These are phyloP conservation scores for Fomitopsis serialis DNA, from an alignment of 768 basidiomycete genomes.

Conservation along the genomic window DNA sequence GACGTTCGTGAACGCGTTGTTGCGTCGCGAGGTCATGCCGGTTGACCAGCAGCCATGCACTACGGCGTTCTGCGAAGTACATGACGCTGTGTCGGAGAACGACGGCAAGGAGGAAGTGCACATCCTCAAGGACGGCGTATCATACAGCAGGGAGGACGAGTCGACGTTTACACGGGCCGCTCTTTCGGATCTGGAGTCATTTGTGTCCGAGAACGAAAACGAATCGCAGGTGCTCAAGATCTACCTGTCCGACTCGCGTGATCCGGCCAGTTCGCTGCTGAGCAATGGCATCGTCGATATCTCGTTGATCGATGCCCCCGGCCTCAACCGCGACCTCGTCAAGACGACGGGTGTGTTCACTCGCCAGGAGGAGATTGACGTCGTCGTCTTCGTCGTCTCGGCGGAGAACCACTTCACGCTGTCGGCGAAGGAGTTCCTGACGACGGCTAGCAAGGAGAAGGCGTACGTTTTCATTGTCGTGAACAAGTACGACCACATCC, in stretches of 20 bases:
- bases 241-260: conserved; percentile 79
- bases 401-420: conserved; percentile 99
- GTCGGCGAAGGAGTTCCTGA: conserved; percentile 91
- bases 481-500: conserved; percentile 95
- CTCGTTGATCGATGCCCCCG: conserved; percentile 96
- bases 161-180: conserved; percentile 69
- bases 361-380: conserved; percentile 96
- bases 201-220: conserved; percentile 71
- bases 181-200: conserved; percentile 68
- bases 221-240: conserved; percentile 77
- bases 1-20: conserved; percentile 93
- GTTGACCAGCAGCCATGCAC: conserved; percentile 98
- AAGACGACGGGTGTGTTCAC: conserved; percentile 95
- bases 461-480: conserved; percentile 98
- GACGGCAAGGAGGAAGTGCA: conserved; percentile 81
- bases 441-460: conserved; percentile 92
- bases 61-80: conserved; percentile 94
- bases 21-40: conserved; percentile 89
- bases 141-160: conserved; percentile 67
- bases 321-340: conserved; percentile 90
- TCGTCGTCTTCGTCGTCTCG: conserved; percentile 95
- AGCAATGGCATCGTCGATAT: conserved; percentile 97
- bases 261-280: conserved; percentile 76
- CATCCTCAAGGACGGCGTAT: conserved; percentile 59
- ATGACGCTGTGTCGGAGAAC: conserved; percentile 75